A percentile compares a stretch with the other conserved stretches of the same genome.
phyloP scores from a whole-genome alignment of 2,329 filamentous ascomycete species.

The Fusarium sp. region DNA sequence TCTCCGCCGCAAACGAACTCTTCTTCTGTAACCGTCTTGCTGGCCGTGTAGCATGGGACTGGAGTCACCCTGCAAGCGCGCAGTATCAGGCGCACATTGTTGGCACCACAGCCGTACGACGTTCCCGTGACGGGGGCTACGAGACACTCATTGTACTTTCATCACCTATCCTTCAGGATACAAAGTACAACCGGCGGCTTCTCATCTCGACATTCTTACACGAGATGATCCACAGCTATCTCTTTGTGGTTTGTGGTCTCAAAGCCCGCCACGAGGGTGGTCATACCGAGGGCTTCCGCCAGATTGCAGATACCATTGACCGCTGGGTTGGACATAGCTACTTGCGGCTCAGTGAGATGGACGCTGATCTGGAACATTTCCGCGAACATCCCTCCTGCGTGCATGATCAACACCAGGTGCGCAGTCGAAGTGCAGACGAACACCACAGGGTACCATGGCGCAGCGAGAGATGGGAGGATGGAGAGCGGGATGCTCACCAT shows the following conservation, averaged over 20 bases:
- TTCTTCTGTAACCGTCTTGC: conserved; percentile 68
- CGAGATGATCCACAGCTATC: conserved; percentile 73
- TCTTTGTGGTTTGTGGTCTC: conserved; percentile 70
- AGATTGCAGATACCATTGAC: conserved; percentile 69
- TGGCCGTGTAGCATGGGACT: conserved; percentile 69
- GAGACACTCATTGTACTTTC: conserved; percentile 72
- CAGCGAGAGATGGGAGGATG: conserved; percentile 33
- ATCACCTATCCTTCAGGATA: conserved; percentile 64
- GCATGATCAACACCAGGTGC: conserved; percentile 37
- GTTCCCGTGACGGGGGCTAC: conserved; percentile 58
- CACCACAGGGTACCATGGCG: conserved; percentile 27
- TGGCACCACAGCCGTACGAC: conserved; percentile 69
- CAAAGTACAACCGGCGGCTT: conserved; percentile 66
- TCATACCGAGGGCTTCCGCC: conserved; percentile 67
- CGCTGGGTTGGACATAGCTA: conserved; percentile 66
- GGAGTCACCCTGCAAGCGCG: conserved; percentile 61
- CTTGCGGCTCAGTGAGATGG: conserved; percentile 66
- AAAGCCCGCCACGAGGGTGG: conserved; percentile 64
- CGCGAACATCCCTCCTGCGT: conserved; percentile 41
- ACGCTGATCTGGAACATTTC: conserved; percentile 68
- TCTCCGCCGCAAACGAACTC: conserved; percentile 68
- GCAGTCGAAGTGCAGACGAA: conserved; percentile 24
- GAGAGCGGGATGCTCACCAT: conserved; percentile 20
- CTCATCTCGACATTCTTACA: conserved; percentile 73
- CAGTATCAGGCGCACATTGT: conserved; percentile 66